Evolutionary conservation across 257 asterid genomes (phyloP).

Genomic region (Nicotiana undulata): DNA sequence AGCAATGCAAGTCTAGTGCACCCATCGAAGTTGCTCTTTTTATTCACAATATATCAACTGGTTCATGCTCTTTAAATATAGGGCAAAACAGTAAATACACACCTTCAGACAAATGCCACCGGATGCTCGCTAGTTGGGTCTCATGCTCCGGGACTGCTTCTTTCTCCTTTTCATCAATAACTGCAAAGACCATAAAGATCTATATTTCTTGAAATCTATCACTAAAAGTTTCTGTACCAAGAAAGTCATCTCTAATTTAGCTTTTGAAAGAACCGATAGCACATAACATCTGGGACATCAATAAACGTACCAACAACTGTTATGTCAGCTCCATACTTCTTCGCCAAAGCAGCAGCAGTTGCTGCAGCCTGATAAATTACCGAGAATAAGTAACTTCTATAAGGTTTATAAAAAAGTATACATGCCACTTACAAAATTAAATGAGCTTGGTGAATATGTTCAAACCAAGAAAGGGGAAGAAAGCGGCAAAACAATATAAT

Average conservation of each 20-base stretch:
- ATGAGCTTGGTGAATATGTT: constrained; percentile 6
- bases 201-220: constrained; percentile 7
- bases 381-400: not conserved
- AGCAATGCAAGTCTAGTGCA: not conserved
- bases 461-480: not conserved
- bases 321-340: constrained; percentile 94
- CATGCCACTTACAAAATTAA: not conserved
- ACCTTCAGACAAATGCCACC: constrained; percentile 98
- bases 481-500: not conserved
- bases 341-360: constrained; percentile 88
- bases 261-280: not conserved
- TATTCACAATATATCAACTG: not conserved
- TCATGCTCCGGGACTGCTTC: constrained; percentile 76
- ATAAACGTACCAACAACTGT: constrained; percentile 71
- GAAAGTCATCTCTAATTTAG: constrained; percentile 13
- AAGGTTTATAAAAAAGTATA: not conserved
- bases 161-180: constrained; percentile 82
- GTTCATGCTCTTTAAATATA: not conserved
- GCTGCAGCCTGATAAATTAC: constrained; percentile 60
- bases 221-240: constrained; percentile 15
- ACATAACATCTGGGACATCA: not conserved
- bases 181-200: constrained; percentile 43
- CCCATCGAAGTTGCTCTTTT: not conserved
- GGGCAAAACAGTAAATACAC: not conserved
- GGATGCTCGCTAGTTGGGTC: constrained; percentile 75